Base-by-base conservation (phyloP, 202 grass and related monocot species). In the Musa balbisiana region DNA sequence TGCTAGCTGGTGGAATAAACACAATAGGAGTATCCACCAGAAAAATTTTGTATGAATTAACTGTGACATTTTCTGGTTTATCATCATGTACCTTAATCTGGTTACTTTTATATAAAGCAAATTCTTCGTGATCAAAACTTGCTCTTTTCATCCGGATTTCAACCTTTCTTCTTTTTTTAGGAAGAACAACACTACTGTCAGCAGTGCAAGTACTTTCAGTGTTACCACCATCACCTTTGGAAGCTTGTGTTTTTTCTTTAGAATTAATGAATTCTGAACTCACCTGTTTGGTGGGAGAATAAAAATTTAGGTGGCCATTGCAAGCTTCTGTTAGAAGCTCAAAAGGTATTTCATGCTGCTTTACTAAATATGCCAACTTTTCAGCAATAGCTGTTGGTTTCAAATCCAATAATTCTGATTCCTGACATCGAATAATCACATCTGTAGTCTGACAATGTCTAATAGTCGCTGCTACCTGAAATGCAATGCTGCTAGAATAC, bases 251-350 rank as follows among this genome's bases (percentile, higher is more conserved):
- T 70, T 19, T 29, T 77, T 56, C 52, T 81, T 56, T 66, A 62
- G 23, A 12, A 52, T 26, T 76, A 74, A 71, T 67, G 33, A 74
- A 72, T 64, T 76, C 78, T 63, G 71, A 17, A 53, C 73, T 67
- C 51, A 66, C 76, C 74, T 64, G 49, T 65, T 80, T 88, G 73
- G 67, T 78, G 49, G 68, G 12, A 24, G 87, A 88, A 83, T 98
- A 94, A 13, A 98, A 98, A 80, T 98, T 94, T 64, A 98, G 88
- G 82, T 94, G 89, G 52, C 95, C 95, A 72, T 87, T 92, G 72
- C 95, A 98, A 79, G 95, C 88, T 83, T 92, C 88, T 80, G 86
- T 76, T 73, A 85, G 69, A 75, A 98, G 84, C 55, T 62, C 79
- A 92, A 64, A 69, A 76, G 87, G 67, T 81, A 53, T 73, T 69